These are phyloP conservation scores for Bombardia bombarda DNA, from an alignment of 495 filamentous ascomycete genomes.

Conservation along the genomic window DNA sequence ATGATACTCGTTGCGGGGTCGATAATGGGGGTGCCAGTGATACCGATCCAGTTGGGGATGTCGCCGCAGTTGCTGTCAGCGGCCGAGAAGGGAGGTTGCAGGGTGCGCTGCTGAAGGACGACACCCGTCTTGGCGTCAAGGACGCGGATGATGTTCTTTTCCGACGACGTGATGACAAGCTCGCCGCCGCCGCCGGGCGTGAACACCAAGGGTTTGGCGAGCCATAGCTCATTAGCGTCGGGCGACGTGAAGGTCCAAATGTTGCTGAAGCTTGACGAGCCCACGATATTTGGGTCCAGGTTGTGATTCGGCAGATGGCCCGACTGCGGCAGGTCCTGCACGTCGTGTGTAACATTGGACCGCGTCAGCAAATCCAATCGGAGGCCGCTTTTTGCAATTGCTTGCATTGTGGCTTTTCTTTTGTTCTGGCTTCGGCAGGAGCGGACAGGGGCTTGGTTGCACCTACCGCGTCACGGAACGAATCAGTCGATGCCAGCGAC, in stretches of 20 bases:
- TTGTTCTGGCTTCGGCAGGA: no score
- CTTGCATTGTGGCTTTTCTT: no score
- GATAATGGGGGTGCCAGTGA: slow-evolving; percentile 17
- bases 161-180: slow-evolving; percentile 25
- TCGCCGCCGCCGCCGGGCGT: slow-evolving; percentile 21
- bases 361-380: no score
- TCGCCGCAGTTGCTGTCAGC: slow-evolving; percentile 24
- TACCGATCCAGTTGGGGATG: slow-evolving; percentile 23
- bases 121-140: slow-evolving; percentile 27
- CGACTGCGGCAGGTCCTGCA: slow-evolving; percentile 10
- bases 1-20: slow-evolving; percentile 13
- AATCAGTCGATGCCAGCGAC: neutral
- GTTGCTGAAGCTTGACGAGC: neutral
- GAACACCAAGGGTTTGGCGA: slow-evolving; percentile 31
- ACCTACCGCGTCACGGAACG: neutral
- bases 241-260: slow-evolving; percentile 1
- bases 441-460: no score
- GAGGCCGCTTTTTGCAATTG: no score
- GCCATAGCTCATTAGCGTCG: slow-evolving; percentile 14
- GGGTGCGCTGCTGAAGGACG: slow-evolving; percentile 17
- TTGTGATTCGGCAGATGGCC: slow-evolving; percentile 16
- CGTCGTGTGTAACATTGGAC: no score
- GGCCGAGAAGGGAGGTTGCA: slow-evolving; percentile 23
- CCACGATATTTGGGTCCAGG: slow-evolving; percentile 4
- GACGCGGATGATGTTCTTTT: slow-evolving; percentile 29